These are phyloP conservation scores for Trichoderma sp. DNA, from an alignment of 2,329 filamentous ascomycete species.

Conservation along the genomic window DNA sequence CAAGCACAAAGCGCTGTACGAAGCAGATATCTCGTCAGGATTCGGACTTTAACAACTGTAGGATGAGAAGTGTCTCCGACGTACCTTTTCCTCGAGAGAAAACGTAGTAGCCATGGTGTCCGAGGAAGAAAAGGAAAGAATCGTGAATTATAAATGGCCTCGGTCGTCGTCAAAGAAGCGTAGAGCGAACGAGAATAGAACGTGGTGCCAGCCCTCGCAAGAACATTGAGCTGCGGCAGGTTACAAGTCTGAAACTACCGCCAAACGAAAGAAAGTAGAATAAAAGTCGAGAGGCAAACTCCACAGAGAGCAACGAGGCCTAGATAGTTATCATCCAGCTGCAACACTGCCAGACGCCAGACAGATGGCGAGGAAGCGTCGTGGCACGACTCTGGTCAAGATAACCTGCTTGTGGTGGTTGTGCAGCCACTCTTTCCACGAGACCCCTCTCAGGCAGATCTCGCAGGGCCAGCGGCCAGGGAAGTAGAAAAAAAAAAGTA, in stretches of 20 bases:
- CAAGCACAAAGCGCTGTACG: constrained; percentile 58
- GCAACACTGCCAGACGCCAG: neutral
- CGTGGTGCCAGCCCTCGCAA: constrained; percentile 7
- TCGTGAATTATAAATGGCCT: neutral
- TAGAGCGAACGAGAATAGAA: constrained; percentile 12
- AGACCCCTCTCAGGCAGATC: constrained; percentile 22
- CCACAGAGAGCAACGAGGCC: neutral
- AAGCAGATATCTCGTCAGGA: constrained; percentile 3
- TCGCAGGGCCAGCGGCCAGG: constrained; percentile 9
- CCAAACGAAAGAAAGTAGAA: neutral
- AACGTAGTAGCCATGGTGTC: constrained; percentile 26
- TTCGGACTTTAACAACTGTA: neutral
- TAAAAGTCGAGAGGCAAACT: neutral
- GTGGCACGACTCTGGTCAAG: constrained; percentile 22
- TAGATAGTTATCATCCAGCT: constrained; percentile 1
- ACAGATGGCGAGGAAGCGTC: constrained; percentile 6
- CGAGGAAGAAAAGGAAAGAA: neutral
- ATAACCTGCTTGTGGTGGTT: constrained; percentile 25
- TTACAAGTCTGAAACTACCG: neutral
- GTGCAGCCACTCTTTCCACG: constrained; percentile 23
- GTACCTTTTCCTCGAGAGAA: constrained; percentile 29
- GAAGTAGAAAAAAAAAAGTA: constrained; percentile 12
- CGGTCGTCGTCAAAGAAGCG: constrained; percentile 11
- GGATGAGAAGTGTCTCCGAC: neutral
- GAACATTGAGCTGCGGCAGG: constrained; percentile 21